These are phyloP conservation scores for Fusarium buxicola DNA, from an alignment of 2,329 filamentous ascomycete species.

Conservation along the genomic window DNA sequence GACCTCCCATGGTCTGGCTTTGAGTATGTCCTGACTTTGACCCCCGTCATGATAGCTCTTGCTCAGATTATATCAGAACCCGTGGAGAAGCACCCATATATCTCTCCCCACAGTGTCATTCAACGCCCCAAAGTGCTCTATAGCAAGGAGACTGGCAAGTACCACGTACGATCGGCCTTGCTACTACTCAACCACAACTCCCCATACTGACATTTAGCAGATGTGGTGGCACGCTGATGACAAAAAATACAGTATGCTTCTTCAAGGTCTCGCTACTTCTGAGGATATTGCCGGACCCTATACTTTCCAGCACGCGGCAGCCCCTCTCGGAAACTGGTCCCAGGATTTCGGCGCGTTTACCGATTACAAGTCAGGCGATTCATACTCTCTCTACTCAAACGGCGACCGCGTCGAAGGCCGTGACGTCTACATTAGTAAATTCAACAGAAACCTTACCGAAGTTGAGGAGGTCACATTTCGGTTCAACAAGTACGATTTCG, in stretches of 20 bases:
- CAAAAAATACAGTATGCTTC: slow-evolving; percentile 64
- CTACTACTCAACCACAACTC: accelerated
- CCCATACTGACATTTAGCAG: slow-evolving; percentile 42
- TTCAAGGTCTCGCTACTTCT: slow-evolving; percentile 67
- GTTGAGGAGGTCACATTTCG: slow-evolving; percentile 65
- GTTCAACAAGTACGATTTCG: slow-evolving; percentile 69
- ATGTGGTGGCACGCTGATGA: slow-evolving; percentile 74
- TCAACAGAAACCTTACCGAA: slow-evolving; percentile 63
- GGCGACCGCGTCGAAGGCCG: slow-evolving; percentile 66
- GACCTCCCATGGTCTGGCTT: slow-evolving; percentile 66
- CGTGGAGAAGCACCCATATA: slow-evolving; percentile 64
- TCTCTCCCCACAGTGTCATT: slow-evolving; percentile 67
- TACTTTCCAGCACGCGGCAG: slow-evolving; percentile 63
- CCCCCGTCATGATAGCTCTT: accelerated
- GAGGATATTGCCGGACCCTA: slow-evolving; percentile 66
- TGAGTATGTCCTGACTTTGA: slow-evolving; percentile 53
- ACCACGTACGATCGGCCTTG: slow-evolving; percentile 58
- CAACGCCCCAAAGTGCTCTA: slow-evolving; percentile 72
- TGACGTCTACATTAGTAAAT: slow-evolving; percentile 67
- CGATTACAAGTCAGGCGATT: slow-evolving; percentile 67
- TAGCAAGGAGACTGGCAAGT: slow-evolving; percentile 64
- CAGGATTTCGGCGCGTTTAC: slow-evolving; percentile 72
- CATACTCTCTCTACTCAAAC: slow-evolving; percentile 70
- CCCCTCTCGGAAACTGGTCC: slow-evolving; percentile 70
- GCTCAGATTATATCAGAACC: slow-evolving; percentile 52